Conservation (phyloP, 1,284 basidiomycete species). For the Blastosporella zonata region DNA sequence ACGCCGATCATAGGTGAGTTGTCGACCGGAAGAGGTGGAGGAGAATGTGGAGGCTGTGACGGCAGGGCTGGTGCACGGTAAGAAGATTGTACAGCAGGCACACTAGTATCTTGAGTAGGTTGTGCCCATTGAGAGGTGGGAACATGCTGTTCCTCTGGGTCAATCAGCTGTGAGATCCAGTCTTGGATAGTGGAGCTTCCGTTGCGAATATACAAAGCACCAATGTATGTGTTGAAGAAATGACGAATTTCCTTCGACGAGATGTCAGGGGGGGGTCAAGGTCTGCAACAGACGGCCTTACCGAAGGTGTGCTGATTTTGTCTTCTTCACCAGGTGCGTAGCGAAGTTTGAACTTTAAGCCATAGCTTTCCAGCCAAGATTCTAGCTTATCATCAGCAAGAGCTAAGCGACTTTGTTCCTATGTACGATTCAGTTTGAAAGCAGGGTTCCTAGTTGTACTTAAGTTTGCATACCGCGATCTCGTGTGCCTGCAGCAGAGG, state of each 20-base stretch:
- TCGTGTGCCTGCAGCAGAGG: slow-evolving; percentile 38
- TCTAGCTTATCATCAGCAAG: slow-evolving; percentile 32
- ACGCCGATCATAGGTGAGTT: slow-evolving; percentile 7
- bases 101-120: slow-evolving; percentile 3
- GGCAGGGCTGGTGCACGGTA: slow-evolving; percentile 13
- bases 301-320: slow-evolving; percentile 32
- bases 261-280: slow-evolving; percentile 1
- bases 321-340: slow-evolving; percentile 30
- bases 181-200: slow-evolving; percentile 37
- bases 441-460: slow-evolving; percentile 1
- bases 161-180: slow-evolving; percentile 50
- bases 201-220: slow-evolving; percentile 45
- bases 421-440: background rate
- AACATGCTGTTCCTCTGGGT: slow-evolving; percentile 33
- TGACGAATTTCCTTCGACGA: slow-evolving; percentile 40
- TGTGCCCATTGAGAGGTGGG: slow-evolving; percentile 8
- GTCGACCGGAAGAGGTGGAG: slow-evolving; percentile 29
- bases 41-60: slow-evolving; percentile 26
- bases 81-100: slow-evolving; percentile 9
- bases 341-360: slow-evolving; percentile 39
- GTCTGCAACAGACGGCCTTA: slow-evolving; percentile 16
- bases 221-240: slow-evolving; percentile 51
- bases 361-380: slow-evolving; percentile 42
- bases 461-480: slow-evolving; percentile 37
- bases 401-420: slow-evolving; percentile 29